Percentiles rank a stretch among this genome's conserved stretches.
These are phyloP conservation scores for Pythium phragmiticola DNA, from an alignment of 352 stramenopile species.

Conservation along the genomic window DNA sequence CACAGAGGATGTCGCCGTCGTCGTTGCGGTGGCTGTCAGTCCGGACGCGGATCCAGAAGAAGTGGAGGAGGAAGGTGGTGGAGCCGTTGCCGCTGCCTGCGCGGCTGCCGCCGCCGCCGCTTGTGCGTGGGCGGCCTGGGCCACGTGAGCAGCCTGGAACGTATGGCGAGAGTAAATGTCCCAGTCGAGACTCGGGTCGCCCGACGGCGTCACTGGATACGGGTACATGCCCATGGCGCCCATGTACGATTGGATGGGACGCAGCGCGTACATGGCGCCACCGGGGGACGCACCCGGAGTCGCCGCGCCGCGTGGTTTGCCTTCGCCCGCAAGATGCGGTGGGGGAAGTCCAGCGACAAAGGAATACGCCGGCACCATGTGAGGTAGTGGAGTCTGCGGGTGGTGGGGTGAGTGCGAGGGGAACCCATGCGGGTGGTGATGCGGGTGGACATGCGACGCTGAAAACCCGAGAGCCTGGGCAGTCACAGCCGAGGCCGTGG, in stretches of 20 bases:
- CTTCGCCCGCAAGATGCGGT: conserved; percentile 5
- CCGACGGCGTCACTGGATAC: conserved; percentile 19
- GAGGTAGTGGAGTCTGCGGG: background rate
- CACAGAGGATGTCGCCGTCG: conserved; percentile 14
- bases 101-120: background rate
- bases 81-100: background rate
- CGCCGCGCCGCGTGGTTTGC: background rate
- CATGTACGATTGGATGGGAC: conserved; percentile 22
- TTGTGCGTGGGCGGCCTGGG: conserved; percentile 3
- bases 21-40: background rate
- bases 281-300: background rate
- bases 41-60: background rate
- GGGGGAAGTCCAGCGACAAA: conserved; percentile 9
- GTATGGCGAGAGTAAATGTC: conserved; percentile 31
- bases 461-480: background rate
- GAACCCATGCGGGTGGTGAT: conserved; percentile 3
- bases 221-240: conserved; percentile 8
- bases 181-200: conserved; percentile 33
- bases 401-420: background rate
- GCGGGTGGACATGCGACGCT: conserved; percentile 4
- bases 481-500: background rate
- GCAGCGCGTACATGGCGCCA: conserved; percentile 18
- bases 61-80: background rate
- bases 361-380: conserved; percentile 3
- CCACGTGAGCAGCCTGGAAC: conserved; percentile 17